phyloP scores from a whole-genome alignment of 805 yeast species.

The Lipomyces mesembrius region DNA sequence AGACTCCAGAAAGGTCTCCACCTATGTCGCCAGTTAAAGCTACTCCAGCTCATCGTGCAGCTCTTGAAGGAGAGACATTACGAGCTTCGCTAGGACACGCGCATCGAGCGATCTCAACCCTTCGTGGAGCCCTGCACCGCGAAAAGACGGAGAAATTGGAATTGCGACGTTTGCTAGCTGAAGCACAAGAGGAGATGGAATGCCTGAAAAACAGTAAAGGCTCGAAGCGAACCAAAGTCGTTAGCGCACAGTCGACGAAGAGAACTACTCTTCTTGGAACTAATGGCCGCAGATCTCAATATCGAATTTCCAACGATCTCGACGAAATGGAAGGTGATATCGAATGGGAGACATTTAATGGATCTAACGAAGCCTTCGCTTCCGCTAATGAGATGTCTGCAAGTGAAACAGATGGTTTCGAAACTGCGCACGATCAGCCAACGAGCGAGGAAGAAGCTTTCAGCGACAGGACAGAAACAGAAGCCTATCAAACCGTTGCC shows the following conservation, averaged over 20 bases:
- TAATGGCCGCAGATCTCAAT: slow-evolving; percentile 23
- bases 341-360: slow-evolving; percentile 39
- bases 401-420: slow-evolving; percentile 39
- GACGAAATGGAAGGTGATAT: slow-evolving; percentile 27
- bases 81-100: slow-evolving; percentile 68
- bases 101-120: slow-evolving; percentile 62
- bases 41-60: slow-evolving; percentile 43
- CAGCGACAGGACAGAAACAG: slow-evolving; percentile 22
- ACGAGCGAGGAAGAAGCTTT: slow-evolving; percentile 41
- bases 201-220: slow-evolving; percentile 7
- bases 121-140: slow-evolving; percentile 58
- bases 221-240: slow-evolving; percentile 12
- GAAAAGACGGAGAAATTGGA: slow-evolving; percentile 51
- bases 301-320: slow-evolving; percentile 26
- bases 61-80: slow-evolving; percentile 68
- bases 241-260: neutral
- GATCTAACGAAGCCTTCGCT: slow-evolving; percentile 33
- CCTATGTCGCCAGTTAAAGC: slow-evolving; percentile 46
- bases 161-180: slow-evolving; percentile 43
- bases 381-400: slow-evolving; percentile 39
- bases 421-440: slow-evolving; percentile 37
- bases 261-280: slow-evolving; percentile 24
- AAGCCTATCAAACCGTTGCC: slow-evolving; percentile 40
- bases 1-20: slow-evolving; percentile 43
- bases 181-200: slow-evolving; percentile 41